Conservation (phyloP, 768 basidiomycete species). For the Lactarius quietus region DNA sequence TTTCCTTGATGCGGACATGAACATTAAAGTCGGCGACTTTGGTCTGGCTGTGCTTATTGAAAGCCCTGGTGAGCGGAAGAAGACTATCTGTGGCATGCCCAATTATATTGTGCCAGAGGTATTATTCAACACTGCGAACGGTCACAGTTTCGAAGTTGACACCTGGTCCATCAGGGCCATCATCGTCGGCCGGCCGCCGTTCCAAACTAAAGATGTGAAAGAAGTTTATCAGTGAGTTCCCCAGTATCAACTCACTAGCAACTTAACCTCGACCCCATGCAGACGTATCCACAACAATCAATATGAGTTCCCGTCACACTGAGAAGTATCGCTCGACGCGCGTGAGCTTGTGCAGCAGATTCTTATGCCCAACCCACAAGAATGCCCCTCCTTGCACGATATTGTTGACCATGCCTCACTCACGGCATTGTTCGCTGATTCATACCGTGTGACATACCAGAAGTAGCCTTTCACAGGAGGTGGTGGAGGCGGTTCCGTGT, state of each 20-base stretch:
- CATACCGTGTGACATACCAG: conserved; percentile 46
- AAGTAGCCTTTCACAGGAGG: too few species aligned
- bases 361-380: conserved; percentile 74
- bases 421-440: conserved; percentile 75
- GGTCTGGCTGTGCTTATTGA: conserved; percentile 96
- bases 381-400: conserved; percentile 78
- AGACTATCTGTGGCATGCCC: conserved; percentile 98
- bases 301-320: conserved; percentile 86
- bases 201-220: too few species aligned
- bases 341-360: conserved; percentile 76
- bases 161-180: too few species aligned
- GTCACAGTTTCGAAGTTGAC: too few species aligned
- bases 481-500: too few species aligned
- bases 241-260: too few species aligned
- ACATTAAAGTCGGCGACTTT: conserved; percentile 96
- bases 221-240: too few species aligned
- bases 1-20: conserved; percentile 88
- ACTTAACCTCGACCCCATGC: too few species aligned
- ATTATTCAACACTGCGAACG: too few species aligned
- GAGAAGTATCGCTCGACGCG: conserved; percentile 61
- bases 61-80: conserved; percentile 94
- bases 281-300: conserved; percentile 92
- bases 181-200: too few species aligned
- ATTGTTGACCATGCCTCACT: conserved; percentile 82
- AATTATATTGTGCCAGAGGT: conserved; percentile 97